These are phyloP conservation scores for Cryptococcus sp. DNA, from an alignment of 1,284 basidiomycete genomes.

Conservation along the genomic window DNA sequence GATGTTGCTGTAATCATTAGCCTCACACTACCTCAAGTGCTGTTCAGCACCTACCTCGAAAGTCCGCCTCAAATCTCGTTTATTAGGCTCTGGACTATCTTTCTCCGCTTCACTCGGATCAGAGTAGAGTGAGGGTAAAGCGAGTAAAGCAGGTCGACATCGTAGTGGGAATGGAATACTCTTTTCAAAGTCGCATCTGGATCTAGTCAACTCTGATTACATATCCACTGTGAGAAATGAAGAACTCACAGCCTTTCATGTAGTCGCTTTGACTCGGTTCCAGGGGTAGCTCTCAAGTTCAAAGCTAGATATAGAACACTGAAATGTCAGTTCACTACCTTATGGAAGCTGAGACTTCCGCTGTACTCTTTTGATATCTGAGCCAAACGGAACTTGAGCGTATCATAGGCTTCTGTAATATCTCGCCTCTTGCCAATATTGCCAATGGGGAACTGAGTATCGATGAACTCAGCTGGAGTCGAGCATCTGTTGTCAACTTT, in stretches of 20 bases:
- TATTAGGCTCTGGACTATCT: conserved; percentile 19
- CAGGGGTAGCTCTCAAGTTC: background rate
- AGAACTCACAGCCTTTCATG: conserved; percentile 8
- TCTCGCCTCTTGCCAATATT: background rate
- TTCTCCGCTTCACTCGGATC: conserved; percentile 16
- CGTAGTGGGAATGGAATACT: conserved; percentile 24
- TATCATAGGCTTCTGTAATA: conserved; percentile 7
- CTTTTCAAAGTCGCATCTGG: conserved; percentile 17
- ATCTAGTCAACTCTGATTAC: background rate
- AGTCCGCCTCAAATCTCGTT: conserved; percentile 17
- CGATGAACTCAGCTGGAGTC: conserved; percentile 12
- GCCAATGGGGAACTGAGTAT: conserved; percentile 9
- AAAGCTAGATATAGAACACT: conserved; percentile 8
- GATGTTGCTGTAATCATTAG: conserved; percentile 19
- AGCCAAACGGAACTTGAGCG: conserved; percentile 19
- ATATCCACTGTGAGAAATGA: background rate
- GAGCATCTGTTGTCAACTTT: conserved; percentile 7
- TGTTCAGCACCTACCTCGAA: conserved; percentile 11
- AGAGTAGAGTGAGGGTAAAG: conserved; percentile 22
- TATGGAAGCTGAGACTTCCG: background rate
- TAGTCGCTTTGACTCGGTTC: background rate
- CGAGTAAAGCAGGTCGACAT: conserved; percentile 22
- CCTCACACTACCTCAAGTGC: background rate
- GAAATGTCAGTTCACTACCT: background rate
- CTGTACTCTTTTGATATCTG: conserved; percentile 11